Percentiles rank a stretch among this genome's conserved stretches.
phyloP scores from a whole-genome alignment of 345 rosid genomes.

The Lepidium africanum region DNA sequence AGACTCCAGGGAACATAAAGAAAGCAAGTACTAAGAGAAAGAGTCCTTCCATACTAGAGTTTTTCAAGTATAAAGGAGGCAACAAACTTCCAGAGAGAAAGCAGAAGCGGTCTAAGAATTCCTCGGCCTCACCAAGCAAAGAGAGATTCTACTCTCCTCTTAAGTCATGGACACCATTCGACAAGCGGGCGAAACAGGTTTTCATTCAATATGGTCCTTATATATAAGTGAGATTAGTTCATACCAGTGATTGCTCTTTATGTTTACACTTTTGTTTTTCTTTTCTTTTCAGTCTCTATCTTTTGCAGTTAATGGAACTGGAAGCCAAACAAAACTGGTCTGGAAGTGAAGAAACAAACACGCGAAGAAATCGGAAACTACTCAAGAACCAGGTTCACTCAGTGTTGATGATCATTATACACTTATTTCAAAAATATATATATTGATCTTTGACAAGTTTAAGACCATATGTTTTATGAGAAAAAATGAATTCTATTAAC shows the following conservation, averaged over 20 bases:
- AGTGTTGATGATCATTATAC: neutral
- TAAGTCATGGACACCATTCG: constrained; percentile 53
- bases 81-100: constrained; percentile 46
- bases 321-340: constrained; percentile 69
- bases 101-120: constrained; percentile 41
- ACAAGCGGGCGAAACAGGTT: constrained; percentile 73
- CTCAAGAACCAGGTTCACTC: neutral
- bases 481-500: constrained; percentile 14
- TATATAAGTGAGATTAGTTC: neutral
- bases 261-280: neutral
- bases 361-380: constrained; percentile 6
- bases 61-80: constrained; percentile 74
- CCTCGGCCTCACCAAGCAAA: constrained; percentile 32
- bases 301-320: constrained; percentile 41
- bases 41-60: constrained; percentile 75
- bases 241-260: neutral
- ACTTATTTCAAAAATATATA: neutral
- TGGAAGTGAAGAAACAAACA: constrained; percentile 49
- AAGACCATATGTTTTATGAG: constrained; percentile 11
- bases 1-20: constrained; percentile 29
- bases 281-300: constrained; percentile 53
- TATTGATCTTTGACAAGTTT: constrained; percentile 1
- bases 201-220: neutral
- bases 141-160: constrained; percentile 33
- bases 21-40: constrained; percentile 47